Conservation (phyloP, 495 filamentous ascomycete species). For the Polyplosphaeria fusca region DNA sequence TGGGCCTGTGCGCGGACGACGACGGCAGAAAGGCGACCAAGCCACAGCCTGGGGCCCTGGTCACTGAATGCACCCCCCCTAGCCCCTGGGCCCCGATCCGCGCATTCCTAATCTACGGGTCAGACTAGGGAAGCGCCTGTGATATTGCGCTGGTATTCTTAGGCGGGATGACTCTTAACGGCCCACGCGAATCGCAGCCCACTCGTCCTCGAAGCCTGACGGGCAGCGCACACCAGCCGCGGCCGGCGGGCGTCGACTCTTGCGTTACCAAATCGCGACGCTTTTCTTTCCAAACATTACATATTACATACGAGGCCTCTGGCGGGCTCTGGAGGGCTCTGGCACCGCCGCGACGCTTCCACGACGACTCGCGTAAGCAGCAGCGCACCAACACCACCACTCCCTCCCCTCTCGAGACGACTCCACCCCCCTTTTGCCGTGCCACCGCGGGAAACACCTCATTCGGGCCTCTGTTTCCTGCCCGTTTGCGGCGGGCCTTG, state of each 20-base stretch:
- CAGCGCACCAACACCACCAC: conserved; percentile 7
- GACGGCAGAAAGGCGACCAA: background rate
- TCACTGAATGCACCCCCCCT: background rate
- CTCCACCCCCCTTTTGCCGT: conserved; percentile 11
- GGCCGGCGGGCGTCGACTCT: background rate
- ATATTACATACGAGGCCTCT: conserved; percentile 13
- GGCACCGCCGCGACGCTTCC: background rate
- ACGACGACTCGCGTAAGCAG: conserved; percentile 2
- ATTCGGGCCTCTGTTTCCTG: background rate
- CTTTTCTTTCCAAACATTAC: conserved; percentile 16
- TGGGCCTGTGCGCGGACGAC: background rate
- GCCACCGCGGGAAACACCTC: conserved; percentile 9
- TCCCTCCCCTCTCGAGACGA: conserved; percentile 1
- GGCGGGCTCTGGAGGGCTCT: background rate
- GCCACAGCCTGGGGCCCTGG: conserved; percentile 15
- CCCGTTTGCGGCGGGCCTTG: background rate
- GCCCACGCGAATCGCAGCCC: background rate
- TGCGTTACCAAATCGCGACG: background rate
- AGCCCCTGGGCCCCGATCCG: conserved; percentile 24
- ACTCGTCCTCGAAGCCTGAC: background rate
- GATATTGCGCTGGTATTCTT: background rate
- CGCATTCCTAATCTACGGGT: conserved; percentile 26
- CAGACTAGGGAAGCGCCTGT: conserved; percentile 7
- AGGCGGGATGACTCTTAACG: background rate
- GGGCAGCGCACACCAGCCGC: background rate